Conservation (phyloP, 2,329 filamentous ascomycete genomes). For the Colletotrichum paranaense region DNA sequence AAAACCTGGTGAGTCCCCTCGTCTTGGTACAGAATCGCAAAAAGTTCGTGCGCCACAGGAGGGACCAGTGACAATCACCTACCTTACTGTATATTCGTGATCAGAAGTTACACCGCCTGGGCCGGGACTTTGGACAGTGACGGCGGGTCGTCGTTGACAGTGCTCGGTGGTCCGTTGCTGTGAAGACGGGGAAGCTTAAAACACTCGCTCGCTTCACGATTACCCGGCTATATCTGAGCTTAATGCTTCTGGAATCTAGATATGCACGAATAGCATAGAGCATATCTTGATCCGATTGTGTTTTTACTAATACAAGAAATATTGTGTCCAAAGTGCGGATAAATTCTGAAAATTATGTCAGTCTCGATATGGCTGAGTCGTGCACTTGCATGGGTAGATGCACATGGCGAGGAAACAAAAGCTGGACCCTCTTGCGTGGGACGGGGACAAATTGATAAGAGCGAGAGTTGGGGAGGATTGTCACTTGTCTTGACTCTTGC, state of each 20-base stretch:
- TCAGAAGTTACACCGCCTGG: neutral
- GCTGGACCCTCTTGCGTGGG: neutral
- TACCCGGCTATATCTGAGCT: neutral
- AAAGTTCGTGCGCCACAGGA: neutral
- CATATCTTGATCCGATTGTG: neutral
- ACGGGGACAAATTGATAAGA: neutral
- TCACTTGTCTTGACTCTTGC: neutral
- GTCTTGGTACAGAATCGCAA: neutral
- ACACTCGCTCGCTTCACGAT: constrained; percentile 18
- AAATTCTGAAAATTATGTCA: neutral
- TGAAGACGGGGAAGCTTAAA: constrained; percentile 14
- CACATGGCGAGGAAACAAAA: constrained; percentile 4
- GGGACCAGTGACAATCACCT: neutral
- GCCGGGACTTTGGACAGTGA: neutral
- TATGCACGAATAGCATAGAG: no score
- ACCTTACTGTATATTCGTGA: no score
- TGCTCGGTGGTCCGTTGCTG: constrained; percentile 26
- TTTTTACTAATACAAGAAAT: no score
- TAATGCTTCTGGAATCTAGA: neutral
- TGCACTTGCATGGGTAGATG: neutral
- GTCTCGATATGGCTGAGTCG: neutral
- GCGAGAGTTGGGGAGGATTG: neutral
- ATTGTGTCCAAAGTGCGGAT: no score
- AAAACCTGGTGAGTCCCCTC: no score
- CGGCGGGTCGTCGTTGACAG: neutral